These are phyloP conservation scores for Sistotremastrum niveocremeum DNA, from an alignment of 768 basidiomycete species.

Conservation along the genomic window DNA sequence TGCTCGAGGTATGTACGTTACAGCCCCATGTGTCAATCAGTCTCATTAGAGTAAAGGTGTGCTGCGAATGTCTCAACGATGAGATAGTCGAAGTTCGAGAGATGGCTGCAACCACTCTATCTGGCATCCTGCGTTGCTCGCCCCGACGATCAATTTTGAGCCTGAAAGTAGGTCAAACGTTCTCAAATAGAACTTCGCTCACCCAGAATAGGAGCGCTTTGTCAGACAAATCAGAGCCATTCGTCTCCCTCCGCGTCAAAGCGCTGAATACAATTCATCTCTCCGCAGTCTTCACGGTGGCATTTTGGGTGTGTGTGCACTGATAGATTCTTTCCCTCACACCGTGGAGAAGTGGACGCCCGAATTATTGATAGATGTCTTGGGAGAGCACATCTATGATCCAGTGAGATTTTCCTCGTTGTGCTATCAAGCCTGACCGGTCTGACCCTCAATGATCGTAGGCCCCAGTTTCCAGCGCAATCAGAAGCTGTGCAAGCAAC, in stretches of 20 bases:
- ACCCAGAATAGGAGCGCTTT: constrained; percentile 50
- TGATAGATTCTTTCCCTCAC: constrained; percentile 92
- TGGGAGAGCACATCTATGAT: constrained; percentile 77
- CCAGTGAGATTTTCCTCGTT: constrained; percentile 33
- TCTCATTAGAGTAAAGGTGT: constrained; percentile 31
- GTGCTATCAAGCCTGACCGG: constrained; percentile 1
- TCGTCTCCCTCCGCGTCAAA: constrained; percentile 48
- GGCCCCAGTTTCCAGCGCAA: constrained; percentile 66
- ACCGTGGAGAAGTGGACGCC: constrained; percentile 94
- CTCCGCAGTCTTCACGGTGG: constrained; percentile 79
- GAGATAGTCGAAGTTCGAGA: constrained; percentile 90
- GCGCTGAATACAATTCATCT: constrained; percentile 52
- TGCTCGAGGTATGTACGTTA: constrained; percentile 48
- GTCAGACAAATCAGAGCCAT: constrained; percentile 57
- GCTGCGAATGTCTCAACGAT: constrained; percentile 71
- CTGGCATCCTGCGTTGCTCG: constrained; percentile 82
- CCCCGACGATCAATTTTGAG: constrained; percentile 77
- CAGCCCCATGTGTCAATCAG: background rate
- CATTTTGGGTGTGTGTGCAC: constrained; percentile 84
- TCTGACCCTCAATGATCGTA: constrained; percentile 2
- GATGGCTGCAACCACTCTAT: constrained; percentile 77
- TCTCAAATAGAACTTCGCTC: constrained; percentile 3
- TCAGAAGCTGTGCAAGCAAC: constrained; percentile 65
- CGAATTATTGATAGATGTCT: constrained; percentile 59
- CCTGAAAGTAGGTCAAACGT: constrained; percentile 43